A percentile compares a stretch with the other conserved stretches of the same genome.
Evolutionary conservation across 140 eudicot genomes (phyloP).

Genomic region (Cichorium intybus): DNA sequence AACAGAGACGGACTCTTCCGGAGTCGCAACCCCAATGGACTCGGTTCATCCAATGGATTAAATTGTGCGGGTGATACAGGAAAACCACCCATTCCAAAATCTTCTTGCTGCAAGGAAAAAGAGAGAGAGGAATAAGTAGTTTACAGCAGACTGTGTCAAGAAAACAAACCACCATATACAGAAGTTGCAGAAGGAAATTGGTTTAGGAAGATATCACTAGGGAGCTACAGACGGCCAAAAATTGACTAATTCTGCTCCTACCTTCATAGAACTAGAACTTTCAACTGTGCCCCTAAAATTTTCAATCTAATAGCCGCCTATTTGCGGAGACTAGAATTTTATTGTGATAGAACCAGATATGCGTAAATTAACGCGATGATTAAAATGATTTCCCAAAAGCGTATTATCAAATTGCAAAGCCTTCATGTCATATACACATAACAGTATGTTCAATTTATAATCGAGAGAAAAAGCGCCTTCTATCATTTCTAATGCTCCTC

Average conservation of each 20-base stretch:
- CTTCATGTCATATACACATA: too few relatives aligned
- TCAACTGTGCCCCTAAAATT: conserved; percentile 8
- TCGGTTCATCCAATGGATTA: conserved; percentile 83
- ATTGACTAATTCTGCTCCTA: conserved; percentile 5
- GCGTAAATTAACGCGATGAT: too few relatives aligned
- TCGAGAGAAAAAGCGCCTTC: not conserved
- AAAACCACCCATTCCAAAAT: conserved; percentile 31
- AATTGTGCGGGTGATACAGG: conserved; percentile 50
- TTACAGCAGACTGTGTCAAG: not conserved
- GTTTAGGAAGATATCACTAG: not conserved
- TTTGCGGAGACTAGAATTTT: not conserved
- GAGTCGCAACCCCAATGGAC: conserved; percentile 82
- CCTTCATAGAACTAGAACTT: not conserved
- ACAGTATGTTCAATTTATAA: too few relatives aligned
- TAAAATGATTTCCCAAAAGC: too few relatives aligned
- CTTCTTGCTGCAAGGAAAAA: conserved; percentile 17
- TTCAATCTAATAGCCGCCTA: not conserved
- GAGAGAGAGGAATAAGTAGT: not conserved
- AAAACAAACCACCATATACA: not conserved
- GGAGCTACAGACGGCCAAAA: not conserved
- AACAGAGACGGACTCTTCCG: conserved; percentile 79
- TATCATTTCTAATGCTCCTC: not conserved
- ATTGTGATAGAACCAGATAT: too few relatives aligned
- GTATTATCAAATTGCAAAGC: not conserved
- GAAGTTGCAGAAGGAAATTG: not conserved